phyloP scores from a whole-genome alignment of 176 grass and related monocot genomes.

The Raddia guianensis region DNA sequence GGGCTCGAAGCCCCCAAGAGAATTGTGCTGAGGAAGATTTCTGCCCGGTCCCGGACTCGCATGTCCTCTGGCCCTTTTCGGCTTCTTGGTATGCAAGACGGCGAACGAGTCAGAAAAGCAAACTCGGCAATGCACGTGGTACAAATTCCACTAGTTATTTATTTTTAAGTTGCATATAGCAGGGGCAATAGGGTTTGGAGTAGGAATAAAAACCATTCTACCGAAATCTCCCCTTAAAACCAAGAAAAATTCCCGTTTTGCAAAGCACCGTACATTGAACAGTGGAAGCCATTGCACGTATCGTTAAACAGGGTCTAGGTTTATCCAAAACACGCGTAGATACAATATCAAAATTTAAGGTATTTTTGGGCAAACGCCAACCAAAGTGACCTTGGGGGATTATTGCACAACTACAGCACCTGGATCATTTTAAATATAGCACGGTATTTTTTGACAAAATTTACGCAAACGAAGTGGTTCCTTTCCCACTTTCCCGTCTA shows the following conservation, averaged over 20 bases:
- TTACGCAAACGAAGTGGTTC: not conserved
- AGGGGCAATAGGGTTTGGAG: no score
- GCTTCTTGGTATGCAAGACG: no score
- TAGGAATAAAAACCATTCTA: no score
- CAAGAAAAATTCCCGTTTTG: no score
- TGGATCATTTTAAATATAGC: not conserved
- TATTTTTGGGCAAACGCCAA: not conserved
- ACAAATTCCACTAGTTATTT: no score
- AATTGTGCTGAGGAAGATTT: not conserved
- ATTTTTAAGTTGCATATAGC: no score
- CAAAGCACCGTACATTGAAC: no score
- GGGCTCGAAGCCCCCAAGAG: not conserved
- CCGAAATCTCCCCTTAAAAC: no score
- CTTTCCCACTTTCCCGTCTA: constrained; percentile 28
- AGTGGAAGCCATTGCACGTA: not conserved
- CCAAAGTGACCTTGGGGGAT: constrained; percentile 3
- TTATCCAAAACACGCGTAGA: not conserved
- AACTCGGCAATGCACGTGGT: no score
- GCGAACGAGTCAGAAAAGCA: no score
- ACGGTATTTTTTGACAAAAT: constrained; percentile 9
- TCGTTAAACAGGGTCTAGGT: not conserved
- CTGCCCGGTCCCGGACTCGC: no score
- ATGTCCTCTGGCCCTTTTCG: no score
- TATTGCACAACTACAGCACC: constrained; percentile 19
- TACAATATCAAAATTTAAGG: constrained; percentile 13